These are phyloP conservation scores for Zygotorulaspora sp. DNA, from an alignment of 805 yeast genomes.

Conservation along the genomic window DNA sequence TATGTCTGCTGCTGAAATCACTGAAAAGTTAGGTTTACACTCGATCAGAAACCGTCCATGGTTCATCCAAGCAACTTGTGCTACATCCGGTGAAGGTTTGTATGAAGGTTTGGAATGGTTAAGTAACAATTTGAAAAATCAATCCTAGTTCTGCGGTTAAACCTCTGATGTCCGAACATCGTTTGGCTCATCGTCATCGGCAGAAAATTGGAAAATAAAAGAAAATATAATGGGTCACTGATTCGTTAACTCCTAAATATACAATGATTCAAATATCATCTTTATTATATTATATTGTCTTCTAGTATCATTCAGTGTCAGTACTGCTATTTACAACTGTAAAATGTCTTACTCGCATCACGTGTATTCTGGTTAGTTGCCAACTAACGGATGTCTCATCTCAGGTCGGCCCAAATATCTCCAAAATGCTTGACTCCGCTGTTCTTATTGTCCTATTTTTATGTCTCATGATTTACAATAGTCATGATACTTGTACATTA, in stretches of 20 bases:
- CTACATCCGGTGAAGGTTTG: constrained; percentile 98
- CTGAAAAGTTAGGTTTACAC: constrained; percentile 94
- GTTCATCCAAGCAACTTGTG: constrained; percentile 99
- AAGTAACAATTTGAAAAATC: constrained; percentile 80
- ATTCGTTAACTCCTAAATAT: constrained; percentile 1
- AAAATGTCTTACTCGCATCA: too few relatives aligned
- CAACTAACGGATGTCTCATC: too few relatives aligned
- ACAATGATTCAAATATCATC: constrained; percentile 2
- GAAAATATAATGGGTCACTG: neutral
- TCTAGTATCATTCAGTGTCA: constrained; percentile 1
- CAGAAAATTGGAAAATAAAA: neutral
- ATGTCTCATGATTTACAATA: too few relatives aligned
- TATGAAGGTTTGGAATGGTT: constrained; percentile 98
- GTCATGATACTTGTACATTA: too few relatives aligned
- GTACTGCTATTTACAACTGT: neutral
- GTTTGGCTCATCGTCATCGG: neutral
- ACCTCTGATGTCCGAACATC: neutral
- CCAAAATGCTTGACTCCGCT: too few relatives aligned
- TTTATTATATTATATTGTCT: constrained; percentile 2
- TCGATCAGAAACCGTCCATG: constrained; percentile 98
- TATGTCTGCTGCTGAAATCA: constrained; percentile 97
- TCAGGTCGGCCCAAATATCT: too few relatives aligned
- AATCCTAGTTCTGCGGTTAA: constrained; percentile 33
- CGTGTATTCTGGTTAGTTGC: too few relatives aligned
- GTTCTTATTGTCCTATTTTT: too few relatives aligned